These are phyloP conservation scores for Mycena amicta DNA, from an alignment of 768 basidiomycete species.

Conservation along the genomic window DNA sequence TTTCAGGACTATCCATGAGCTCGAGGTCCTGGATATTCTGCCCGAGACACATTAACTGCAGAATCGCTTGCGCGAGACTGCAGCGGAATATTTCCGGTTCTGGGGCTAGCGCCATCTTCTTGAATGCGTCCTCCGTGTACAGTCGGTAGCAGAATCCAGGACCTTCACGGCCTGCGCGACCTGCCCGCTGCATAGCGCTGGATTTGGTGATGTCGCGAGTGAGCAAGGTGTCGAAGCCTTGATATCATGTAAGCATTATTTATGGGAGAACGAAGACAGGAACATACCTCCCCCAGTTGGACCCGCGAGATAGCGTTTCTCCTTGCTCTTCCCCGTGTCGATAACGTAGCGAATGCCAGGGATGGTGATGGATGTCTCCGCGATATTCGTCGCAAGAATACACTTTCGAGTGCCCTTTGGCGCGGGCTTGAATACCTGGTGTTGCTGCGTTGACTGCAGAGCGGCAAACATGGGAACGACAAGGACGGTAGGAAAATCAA, in stretches of 20 bases:
- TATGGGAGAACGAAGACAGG: neutral
- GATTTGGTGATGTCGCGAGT: constrained; percentile 86
- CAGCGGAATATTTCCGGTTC: constrained; percentile 92
- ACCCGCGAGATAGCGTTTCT: constrained; percentile 81
- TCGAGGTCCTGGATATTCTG: constrained; percentile 81
- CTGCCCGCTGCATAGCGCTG: constrained; percentile 90
- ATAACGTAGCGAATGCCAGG: constrained; percentile 95
- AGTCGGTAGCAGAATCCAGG: constrained; percentile 87
- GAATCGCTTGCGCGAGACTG: constrained; percentile 78
- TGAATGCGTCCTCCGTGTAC: constrained; percentile 84
- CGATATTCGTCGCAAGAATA: constrained; percentile 96
- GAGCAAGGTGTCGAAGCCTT: constrained; percentile 87
- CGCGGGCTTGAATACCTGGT: constrained; percentile 72
- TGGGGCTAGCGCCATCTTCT: constrained; percentile 60
- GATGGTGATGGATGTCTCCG: constrained; percentile 97
- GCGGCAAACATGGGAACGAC: constrained; percentile 86
- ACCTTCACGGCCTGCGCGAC: constrained; percentile 94
- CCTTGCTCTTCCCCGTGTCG: constrained; percentile 95
- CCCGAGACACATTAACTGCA: constrained; percentile 84
- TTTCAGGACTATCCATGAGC: constrained; percentile 86
- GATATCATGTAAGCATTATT: neutral
- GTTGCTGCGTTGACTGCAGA: constrained; percentile 75
- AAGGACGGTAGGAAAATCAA: constrained; percentile 57
- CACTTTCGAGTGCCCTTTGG: constrained; percentile 79
- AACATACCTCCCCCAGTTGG: constrained; percentile 65